Conservation (phyloP, 257 asterid species). For the Voacanga thouarsii region DNA sequence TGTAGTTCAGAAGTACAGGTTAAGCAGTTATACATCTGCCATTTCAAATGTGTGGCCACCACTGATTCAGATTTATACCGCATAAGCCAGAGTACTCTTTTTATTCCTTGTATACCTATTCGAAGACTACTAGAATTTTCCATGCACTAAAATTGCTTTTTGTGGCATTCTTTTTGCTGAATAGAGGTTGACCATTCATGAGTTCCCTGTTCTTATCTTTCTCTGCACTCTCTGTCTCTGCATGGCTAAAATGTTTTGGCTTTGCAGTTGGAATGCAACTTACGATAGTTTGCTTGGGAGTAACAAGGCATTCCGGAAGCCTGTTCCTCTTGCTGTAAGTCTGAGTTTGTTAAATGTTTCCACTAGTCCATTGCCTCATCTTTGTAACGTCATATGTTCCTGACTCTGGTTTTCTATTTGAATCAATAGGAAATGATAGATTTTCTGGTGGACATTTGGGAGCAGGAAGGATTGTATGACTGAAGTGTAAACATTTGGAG, state of each 20-base stretch:
- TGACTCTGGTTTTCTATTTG: slow-evolving; percentile 11
- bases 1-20: not conserved
- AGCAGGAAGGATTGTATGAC: slow-evolving; percentile 76
- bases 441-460: slow-evolving; percentile 83
- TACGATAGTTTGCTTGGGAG: slow-evolving; percentile 75
- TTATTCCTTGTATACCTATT: not conserved
- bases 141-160: not conserved
- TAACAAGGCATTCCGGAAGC: slow-evolving; percentile 73
- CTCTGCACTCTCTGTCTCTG: slow-evolving; percentile 30
- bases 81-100: not conserved
- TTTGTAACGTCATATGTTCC: slow-evolving; percentile 3
- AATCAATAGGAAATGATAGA: slow-evolving; percentile 74
- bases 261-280: slow-evolving; percentile 86
- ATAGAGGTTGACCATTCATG: slow-evolving; percentile 10
- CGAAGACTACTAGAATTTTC: not conserved
- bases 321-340: slow-evolving; percentile 79
- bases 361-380: not conserved
- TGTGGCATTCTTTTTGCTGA: slow-evolving; percentile 1
- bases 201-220: slow-evolving; percentile 10
- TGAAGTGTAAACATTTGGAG: slow-evolving; percentile 20
- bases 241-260: slow-evolving; percentile 31
- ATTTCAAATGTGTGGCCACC: not conserved
- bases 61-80: not conserved
- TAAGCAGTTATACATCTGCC: not conserved
- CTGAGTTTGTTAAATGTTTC: not conserved